Percentiles rank a stretch among this genome's conserved stretches.
These are phyloP conservation scores for Taxillus chinensis DNA, from an alignment of 164 flowering plant species.

Conservation along the genomic window DNA sequence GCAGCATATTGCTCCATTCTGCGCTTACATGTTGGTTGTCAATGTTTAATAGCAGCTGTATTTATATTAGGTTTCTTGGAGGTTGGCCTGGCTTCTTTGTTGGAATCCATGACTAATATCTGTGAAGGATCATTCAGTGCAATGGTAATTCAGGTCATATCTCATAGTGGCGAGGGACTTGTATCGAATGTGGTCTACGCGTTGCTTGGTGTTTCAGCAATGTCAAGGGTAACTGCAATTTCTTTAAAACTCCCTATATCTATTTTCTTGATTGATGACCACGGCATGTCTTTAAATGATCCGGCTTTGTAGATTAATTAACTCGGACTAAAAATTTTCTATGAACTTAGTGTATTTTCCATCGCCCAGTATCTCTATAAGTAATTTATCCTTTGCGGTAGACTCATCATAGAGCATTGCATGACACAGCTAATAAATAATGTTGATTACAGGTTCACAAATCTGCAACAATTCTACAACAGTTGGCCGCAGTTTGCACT, in stretches of 20 bases:
- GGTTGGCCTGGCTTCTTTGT: conserved; percentile 42
- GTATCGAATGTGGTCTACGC: conserved; percentile 87
- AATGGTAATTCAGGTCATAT: conserved; percentile 61
- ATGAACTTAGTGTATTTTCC: too few species aligned
- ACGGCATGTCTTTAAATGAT: too few species aligned
- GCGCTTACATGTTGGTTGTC: not conserved
- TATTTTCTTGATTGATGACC: not conserved
- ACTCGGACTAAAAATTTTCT: too few species aligned
- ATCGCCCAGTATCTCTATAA: too few species aligned
- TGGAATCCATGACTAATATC: conserved; percentile 35
- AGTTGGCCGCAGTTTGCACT: conserved; percentile 81
- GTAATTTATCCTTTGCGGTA: too few species aligned
- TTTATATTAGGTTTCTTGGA: conserved; percentile 69
- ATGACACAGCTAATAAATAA: too few species aligned
- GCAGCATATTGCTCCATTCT: too few species aligned
- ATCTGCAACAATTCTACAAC: conserved; percentile 83
- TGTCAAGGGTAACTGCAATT: conserved; percentile 73
- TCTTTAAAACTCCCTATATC: not conserved
- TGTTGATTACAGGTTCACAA: conserved; percentile 69
- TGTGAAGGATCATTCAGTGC: conserved; percentile 54
- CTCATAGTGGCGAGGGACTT: conserved; percentile 81
- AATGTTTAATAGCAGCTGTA: not conserved
- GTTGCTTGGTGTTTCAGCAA: conserved; percentile 92
- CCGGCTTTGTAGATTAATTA: too few species aligned
- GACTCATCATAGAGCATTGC: not conserved